phyloP scores from a whole-genome alignment of 306 rosid genomes.

The Macrotyloma uniflorum region DNA sequence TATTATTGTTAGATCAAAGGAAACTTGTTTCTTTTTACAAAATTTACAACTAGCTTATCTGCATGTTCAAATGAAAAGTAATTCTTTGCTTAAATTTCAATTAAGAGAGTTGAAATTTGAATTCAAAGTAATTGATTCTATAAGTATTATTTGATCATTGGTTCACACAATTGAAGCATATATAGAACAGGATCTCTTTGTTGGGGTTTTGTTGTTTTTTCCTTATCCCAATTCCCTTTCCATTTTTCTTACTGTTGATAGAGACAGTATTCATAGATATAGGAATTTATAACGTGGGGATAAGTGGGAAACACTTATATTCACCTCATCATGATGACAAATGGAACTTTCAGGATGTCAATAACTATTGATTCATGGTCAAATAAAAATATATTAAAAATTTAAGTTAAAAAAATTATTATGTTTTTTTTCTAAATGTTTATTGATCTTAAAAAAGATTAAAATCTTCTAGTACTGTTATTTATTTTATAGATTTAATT shows the following conservation, averaged over 20 bases:
- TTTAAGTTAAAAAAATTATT: too few relatives aligned
- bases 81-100: background rate
- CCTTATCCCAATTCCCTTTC: background rate
- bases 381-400: too few relatives aligned
- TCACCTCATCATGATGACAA: background rate
- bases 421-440: too few relatives aligned
- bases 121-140: background rate
- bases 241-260: background rate
- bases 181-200: background rate
- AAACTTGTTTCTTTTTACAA: background rate
- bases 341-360: background rate
- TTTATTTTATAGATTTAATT: too few relatives aligned
- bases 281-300: conserved; percentile 16
- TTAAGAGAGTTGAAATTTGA: background rate
- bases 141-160: background rate
- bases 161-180: background rate
- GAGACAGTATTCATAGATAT: conserved; percentile 4
- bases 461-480: too few relatives aligned
- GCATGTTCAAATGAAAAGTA: background rate
- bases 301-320: background rate
- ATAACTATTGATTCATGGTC: background rate
- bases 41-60: background rate
- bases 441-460: too few relatives aligned
- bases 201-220: background rate
- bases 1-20: background rate